phyloP scores from a whole-genome alignment of 306 rosid species.

The Crotalaria pallida region DNA sequence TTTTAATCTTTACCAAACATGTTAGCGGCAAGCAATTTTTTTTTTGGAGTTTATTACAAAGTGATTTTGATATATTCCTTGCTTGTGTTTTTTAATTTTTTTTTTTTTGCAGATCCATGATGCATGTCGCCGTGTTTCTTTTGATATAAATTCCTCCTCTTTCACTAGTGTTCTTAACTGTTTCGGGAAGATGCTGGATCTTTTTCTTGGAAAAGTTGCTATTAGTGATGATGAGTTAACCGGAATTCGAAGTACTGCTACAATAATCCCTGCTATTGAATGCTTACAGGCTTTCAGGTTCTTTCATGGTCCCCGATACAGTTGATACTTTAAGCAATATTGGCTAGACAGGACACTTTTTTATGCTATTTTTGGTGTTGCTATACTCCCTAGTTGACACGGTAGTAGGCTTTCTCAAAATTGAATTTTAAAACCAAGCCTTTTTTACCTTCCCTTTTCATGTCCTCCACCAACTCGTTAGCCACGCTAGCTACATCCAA shows the following conservation, averaged over 20 bases:
- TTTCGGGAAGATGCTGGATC: constrained; percentile 42
- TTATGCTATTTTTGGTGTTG: not conserved
- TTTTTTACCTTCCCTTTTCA: no score
- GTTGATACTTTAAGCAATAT: constrained; percentile 7
- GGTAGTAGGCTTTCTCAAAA: not conserved
- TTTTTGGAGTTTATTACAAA: not conserved
- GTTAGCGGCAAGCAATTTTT: not conserved
- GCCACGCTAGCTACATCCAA: no score
- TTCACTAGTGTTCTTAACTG: constrained; percentile 44
- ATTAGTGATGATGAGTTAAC: constrained; percentile 2
- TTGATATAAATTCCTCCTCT: constrained; percentile 52
- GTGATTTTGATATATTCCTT: not conserved
- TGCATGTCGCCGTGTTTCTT: constrained; percentile 42
- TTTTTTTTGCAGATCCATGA: constrained; percentile 49
- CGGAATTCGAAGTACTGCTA: constrained; percentile 24
- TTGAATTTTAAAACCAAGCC: no score
- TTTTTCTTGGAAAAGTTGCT: constrained; percentile 32
- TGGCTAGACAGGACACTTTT: not conserved
- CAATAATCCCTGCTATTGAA: constrained; percentile 39
- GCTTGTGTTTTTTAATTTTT: not conserved
- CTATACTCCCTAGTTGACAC: not conserved
- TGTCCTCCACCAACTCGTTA: no score
- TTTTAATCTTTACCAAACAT: no score
- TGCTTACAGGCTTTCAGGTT: constrained; percentile 67
- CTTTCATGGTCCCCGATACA: not conserved